Conservation (phyloP, 208 protist species). For the Trypanosoma melophagium region DNA sequence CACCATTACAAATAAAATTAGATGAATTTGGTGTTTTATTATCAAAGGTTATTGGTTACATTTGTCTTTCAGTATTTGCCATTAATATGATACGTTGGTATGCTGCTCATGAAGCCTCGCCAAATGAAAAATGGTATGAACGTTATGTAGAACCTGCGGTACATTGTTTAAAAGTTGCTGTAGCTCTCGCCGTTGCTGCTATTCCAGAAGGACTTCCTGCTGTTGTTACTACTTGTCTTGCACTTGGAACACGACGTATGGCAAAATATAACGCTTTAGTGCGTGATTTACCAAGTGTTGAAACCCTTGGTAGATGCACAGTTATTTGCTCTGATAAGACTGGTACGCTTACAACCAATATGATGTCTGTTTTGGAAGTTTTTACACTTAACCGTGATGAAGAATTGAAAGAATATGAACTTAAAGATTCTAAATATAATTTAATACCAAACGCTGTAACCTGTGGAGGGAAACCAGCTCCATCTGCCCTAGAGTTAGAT, state of each 20-base stretch:
- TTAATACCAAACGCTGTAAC: constrained; percentile 36
- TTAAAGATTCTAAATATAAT: constrained; percentile 63
- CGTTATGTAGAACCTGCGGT: constrained; percentile 62
- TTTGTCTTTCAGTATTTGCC: constrained; percentile 88
- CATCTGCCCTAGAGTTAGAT: constrained; percentile 32
- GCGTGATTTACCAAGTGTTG: constrained; percentile 94
- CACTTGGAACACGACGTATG: constrained; percentile 95
- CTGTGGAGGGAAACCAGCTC: constrained; percentile 7
- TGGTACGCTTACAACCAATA: constrained; percentile 98
- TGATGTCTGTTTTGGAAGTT: constrained; percentile 93
- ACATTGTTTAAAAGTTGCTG: constrained; percentile 96
- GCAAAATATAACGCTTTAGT: constrained; percentile 95
- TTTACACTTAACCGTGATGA: constrained; percentile 35
- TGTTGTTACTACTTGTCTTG: constrained; percentile 96
- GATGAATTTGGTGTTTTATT: constrained; percentile 95
- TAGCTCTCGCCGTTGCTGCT: constrained; percentile 96
- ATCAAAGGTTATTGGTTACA: constrained; percentile 87
- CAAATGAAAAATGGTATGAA: constrained; percentile 51
- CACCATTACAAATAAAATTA: constrained; percentile 95
- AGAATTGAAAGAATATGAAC: constrained; percentile 32
- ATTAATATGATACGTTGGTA: constrained; percentile 89
- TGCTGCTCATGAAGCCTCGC: constrained; percentile 70
- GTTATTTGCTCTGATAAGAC: constrained; percentile 99
- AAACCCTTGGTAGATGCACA: constrained; percentile 97
- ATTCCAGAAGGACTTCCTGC: constrained; percentile 98